A percentile compares a stretch with the other conserved stretches of the same genome.
Conservation (phyloP, 768 basidiomycete genomes). For the Mycena vitilis region DNA sequence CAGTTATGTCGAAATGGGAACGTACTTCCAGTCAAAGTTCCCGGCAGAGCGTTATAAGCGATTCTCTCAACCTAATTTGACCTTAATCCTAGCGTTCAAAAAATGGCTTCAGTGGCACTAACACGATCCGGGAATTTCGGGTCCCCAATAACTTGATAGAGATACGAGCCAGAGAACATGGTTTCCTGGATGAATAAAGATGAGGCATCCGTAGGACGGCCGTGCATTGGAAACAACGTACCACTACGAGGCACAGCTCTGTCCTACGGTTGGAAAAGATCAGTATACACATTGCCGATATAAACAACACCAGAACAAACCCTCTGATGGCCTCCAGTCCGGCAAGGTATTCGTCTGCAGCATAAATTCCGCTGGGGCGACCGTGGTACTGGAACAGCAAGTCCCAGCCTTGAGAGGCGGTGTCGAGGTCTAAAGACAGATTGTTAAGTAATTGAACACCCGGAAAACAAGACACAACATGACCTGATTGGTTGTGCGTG, state of each 20-base stretch:
- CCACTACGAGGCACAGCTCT: slow-evolving; percentile 66
- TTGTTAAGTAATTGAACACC: neutral
- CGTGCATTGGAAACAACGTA: slow-evolving; percentile 38
- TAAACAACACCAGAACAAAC: slow-evolving; percentile 41
- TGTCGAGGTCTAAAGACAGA: slow-evolving; percentile 54
- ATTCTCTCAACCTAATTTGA: slow-evolving; percentile 54
- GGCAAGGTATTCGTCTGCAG: slow-evolving; percentile 68
- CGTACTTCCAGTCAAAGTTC: slow-evolving; percentile 58
- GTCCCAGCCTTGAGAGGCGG: slow-evolving; percentile 65
- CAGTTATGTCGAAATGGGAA: neutral
- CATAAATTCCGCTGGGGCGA: slow-evolving; percentile 65
- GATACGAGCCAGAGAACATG: slow-evolving; percentile 69
- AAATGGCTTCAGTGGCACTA: slow-evolving; percentile 22
- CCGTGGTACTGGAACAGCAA: slow-evolving; percentile 69
- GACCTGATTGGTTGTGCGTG: slow-evolving; percentile 68
- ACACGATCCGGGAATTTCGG: slow-evolving; percentile 63
- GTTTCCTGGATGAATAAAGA: slow-evolving; percentile 54
- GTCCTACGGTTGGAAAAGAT: slow-evolving; percentile 47
- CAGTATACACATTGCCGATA: neutral
- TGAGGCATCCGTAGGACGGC: no score
- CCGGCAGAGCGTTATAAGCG: slow-evolving; percentile 64
- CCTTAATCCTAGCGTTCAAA: neutral
- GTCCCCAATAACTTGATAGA: slow-evolving; percentile 68
- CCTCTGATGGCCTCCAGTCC: slow-evolving; percentile 66
- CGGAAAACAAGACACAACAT: neutral